phyloP scores from a whole-genome alignment of 2,329 filamentous ascomycete species.

The Dactylonectria macrodidyma region DNA sequence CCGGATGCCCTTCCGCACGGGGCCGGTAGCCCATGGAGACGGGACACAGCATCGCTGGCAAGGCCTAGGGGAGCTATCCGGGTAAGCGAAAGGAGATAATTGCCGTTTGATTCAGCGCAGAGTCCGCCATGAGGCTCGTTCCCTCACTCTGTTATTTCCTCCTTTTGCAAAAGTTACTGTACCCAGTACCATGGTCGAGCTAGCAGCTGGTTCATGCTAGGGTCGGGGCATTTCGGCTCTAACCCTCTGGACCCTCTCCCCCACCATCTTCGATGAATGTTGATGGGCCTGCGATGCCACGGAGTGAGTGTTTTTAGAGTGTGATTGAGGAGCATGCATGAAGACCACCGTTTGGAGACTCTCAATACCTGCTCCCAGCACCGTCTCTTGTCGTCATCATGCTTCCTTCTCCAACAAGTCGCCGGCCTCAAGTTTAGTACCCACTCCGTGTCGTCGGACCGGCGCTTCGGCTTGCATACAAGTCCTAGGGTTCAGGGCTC shows the following conservation, averaged over 20 bases:
- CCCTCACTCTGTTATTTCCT: constrained; percentile 40
- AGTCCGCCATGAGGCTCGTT: constrained; percentile 42
- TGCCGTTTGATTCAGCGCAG: constrained; percentile 44
- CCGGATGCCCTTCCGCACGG: constrained; percentile 43
- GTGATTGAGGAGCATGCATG: constrained; percentile 1
- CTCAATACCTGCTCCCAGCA: constrained; percentile 25
- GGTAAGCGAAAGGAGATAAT: constrained; percentile 45
- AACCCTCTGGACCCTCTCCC: not conserved
- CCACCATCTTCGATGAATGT: not conserved
- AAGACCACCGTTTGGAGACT: constrained; percentile 18
- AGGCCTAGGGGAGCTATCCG: constrained; percentile 45
- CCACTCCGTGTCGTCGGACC: not conserved
- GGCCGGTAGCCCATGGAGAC: constrained; percentile 47
- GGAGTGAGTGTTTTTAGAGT: constrained; percentile 8
- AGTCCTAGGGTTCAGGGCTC: constrained; percentile 23
- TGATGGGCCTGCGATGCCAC: constrained; percentile 13
- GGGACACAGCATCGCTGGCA: constrained; percentile 28
- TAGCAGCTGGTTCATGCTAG: constrained; percentile 18
- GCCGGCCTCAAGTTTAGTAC: not conserved
- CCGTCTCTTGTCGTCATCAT: constrained; percentile 40
- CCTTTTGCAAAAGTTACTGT: constrained; percentile 25
- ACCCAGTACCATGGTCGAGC: constrained; percentile 34
- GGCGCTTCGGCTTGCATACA: constrained; percentile 20
- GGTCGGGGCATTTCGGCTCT: constrained; percentile 30
- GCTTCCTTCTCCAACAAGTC: constrained; percentile 14